A percentile compares a stretch with the other conserved stretches of the same genome.
Conservation (phyloP, 768 basidiomycete genomes). For the Psilocybe azurescens region DNA sequence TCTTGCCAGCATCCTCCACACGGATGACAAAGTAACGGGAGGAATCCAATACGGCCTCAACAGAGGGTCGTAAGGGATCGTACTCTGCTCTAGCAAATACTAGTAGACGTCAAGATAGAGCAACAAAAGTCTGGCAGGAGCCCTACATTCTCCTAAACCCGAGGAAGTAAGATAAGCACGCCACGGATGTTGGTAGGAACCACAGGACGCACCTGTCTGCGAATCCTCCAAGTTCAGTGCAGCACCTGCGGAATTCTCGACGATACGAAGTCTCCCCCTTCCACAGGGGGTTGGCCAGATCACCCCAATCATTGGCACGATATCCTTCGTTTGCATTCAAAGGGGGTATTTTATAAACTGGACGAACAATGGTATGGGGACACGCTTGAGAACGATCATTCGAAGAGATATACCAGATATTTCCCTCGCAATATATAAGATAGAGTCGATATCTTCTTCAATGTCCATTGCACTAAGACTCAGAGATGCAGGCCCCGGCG, state of each 20-base stretch:
- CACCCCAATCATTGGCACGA: conserved; percentile 93
- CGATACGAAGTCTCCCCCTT: conserved; percentile 89
- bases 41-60: conserved; percentile 96
- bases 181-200: background rate
- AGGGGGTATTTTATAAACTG: conserved; percentile 93
- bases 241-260: conserved; percentile 75
- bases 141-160: conserved; percentile 66
- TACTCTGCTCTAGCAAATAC: conserved; percentile 91
- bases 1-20: conserved; percentile 85
- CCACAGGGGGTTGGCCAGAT: conserved; percentile 84
- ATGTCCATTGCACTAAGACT: conserved; percentile 35
- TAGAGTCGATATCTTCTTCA: conserved; percentile 88
- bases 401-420: conserved; percentile 70
- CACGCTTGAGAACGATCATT: conserved; percentile 2
- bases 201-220: conserved; percentile 63
- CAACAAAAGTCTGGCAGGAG: conserved; percentile 6
- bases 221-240: conserved; percentile 81
- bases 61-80: conserved; percentile 75
- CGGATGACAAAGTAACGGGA: conserved; percentile 94
- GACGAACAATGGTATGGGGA: background rate
- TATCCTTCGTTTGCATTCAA: conserved; percentile 88
- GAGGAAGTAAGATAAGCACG: conserved; percentile 5
- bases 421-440: conserved; percentile 90
- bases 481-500: background rate
- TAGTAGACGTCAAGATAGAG: conserved; percentile 35